phyloP scores from a whole-genome alignment of 2,329 filamentous ascomycete species.

The Ascochyta clinopodiicola region DNA sequence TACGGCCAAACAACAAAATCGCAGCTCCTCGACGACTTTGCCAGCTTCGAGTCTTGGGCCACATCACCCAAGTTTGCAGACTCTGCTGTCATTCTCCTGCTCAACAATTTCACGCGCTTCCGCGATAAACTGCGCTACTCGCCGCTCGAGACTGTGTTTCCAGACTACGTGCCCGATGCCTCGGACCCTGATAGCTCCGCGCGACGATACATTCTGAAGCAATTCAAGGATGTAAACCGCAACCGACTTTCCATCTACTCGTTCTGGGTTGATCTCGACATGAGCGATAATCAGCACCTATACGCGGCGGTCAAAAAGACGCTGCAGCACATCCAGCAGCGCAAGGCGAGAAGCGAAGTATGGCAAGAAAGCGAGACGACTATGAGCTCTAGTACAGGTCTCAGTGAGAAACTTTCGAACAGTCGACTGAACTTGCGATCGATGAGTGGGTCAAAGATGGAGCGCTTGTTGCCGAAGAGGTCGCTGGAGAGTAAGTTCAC shows the following conservation, averaged over 20 bases:
- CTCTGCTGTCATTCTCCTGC: conserved; percentile 40
- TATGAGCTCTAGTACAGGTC: conserved; percentile 5
- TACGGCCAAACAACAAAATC: conserved; percentile 35
- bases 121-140: conserved; percentile 40
- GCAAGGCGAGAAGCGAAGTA: conserved; percentile 38
- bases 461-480: conserved; percentile 5
- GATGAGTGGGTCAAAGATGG: conserved; percentile 5
- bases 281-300: conserved; percentile 44
- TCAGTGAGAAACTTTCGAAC: conserved; percentile 11
- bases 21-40: conserved; percentile 40
- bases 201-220: conserved; percentile 39
- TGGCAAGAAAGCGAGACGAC: conserved; percentile 24
- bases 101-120: conserved; percentile 47
- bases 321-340: conserved; percentile 39
- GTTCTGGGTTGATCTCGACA: conserved; percentile 48
- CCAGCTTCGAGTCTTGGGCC: conserved; percentile 40
- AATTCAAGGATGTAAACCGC: conserved; percentile 43
- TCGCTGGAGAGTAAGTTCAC: conserved; percentile 9
- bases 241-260: conserved; percentile 41
- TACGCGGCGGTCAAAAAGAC: conserved; percentile 47
- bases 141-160: conserved; percentile 39
- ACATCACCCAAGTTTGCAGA: conserved; percentile 37
- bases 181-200: conserved; percentile 37
- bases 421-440: conserved; percentile 12
- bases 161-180: conserved; percentile 31